Evolutionary conservation across 2,329 filamentous ascomycete species (phyloP).

Genomic region (Paracorniculantispora psalliotae): DNA sequence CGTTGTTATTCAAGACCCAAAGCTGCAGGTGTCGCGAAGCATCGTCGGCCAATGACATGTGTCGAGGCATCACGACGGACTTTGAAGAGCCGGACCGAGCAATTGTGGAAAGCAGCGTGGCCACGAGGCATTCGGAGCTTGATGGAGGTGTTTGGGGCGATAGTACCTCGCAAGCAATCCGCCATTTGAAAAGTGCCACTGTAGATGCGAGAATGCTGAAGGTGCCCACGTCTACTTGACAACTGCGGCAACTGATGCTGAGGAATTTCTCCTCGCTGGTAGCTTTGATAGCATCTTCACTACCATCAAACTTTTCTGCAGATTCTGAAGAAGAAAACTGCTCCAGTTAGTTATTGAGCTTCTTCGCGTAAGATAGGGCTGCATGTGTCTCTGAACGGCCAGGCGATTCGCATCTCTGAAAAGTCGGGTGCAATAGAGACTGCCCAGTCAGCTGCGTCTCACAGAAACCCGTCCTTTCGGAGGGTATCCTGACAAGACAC

Average conservation of each 20-base stretch:
- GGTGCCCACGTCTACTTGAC: constrained; percentile 42
- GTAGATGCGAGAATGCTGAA: constrained; percentile 41
- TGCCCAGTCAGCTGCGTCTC: constrained; percentile 24
- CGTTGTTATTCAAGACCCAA: constrained; percentile 54
- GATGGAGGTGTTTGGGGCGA: constrained; percentile 28
- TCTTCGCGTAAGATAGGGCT: constrained; percentile 11
- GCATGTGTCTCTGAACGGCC: constrained; percentile 49
- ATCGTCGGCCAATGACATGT: neutral
- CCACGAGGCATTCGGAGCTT: constrained; percentile 47
- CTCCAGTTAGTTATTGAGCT: constrained; percentile 25
- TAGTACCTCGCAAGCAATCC: constrained; percentile 37
- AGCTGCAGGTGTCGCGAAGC: constrained; percentile 36
- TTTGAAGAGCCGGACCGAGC: constrained; percentile 55
- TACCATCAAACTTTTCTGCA: constrained; percentile 26
- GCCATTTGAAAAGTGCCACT: constrained; percentile 54
- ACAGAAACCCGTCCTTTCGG: constrained; percentile 37
- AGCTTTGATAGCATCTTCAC: constrained; percentile 24
- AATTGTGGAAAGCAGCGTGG: constrained; percentile 48
- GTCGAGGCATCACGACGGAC: constrained; percentile 42
- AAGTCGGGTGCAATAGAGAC: constrained; percentile 40
- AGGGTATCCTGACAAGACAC: constrained; percentile 30
- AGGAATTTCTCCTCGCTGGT: constrained; percentile 27
- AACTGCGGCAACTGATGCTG: constrained; percentile 41
- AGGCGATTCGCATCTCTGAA: constrained; percentile 44
- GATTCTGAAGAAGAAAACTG: constrained; percentile 30